Base-by-base conservation (phyloP, 2,329 filamentous ascomycete genomes). In the Fusarium robinianum region DNA sequence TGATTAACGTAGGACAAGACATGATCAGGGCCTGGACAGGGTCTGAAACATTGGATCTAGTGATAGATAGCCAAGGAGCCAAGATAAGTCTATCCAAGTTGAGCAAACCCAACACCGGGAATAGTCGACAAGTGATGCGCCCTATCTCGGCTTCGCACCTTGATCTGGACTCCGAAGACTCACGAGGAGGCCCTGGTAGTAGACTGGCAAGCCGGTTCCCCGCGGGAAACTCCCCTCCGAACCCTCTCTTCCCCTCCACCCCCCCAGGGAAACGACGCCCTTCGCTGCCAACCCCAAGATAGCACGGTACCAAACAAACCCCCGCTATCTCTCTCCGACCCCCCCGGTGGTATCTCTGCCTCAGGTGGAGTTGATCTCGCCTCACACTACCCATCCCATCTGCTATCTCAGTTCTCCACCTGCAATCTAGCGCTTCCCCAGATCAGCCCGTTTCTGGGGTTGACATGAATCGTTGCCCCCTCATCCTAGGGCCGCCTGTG, bases 331-430 rank as follows among this genome's bases (percentile, higher is more conserved):
- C 34, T 35, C 14, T 21, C 43, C 47, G 12, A 26, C 25, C 17
- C 22, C 35, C 25, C 44, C 38, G 36, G 46, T 24, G 41, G 37
- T 47, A 49, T 51, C 46, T 36, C 8, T 26, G 19, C n/a, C 22
- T 26, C 34, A 27, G 12, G 11, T 29, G n/a, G 18, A 27, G 17
- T 16, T n/a, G n/a, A n/a, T n/a, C n/a, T n/a, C n/a, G n/a, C 37
- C 26, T 18, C 37, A 30, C 23, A n/a, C 33, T 7, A 21, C 33
- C n/a, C 32, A 22, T 38, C 24, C 30, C 30, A 27, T 21, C 27
- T 16, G 36, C 41, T 58, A 58, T 54, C n/a, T n/a, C 51, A 54
- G 40, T 38, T 46, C 57, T 55, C 56, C 55, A 51, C 51, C 29
- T 8, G 10, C 18, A 18, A n/a, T 38, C 41, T 41, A 49, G 50